Conservation (phyloP, 1,139 yeast species). For the Wickerhamomyces sp. region DNA sequence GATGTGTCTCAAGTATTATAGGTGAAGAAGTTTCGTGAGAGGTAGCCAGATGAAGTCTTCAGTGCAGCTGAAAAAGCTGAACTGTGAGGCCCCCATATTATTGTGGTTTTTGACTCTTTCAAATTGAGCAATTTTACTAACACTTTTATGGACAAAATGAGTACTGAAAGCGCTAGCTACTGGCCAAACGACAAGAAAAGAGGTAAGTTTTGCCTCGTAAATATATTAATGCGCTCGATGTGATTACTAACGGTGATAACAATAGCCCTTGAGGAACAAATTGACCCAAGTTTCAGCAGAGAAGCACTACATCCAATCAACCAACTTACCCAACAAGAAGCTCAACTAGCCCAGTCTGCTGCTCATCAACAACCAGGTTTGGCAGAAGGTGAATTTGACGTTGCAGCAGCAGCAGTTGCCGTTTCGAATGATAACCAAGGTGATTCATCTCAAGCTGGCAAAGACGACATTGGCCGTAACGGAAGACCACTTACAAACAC, state of each 20-base stretch:
- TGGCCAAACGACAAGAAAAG: slow-evolving; percentile 12
- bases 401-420: slow-evolving; percentile 26
- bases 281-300: slow-evolving; percentile 20
- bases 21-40: too few relatives aligned
- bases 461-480: slow-evolving; percentile 17
- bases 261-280: slow-evolving; percentile 14
- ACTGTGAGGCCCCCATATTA: too few relatives aligned
- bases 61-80: background rate
- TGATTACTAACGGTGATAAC: too few relatives aligned
- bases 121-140: too few relatives aligned
- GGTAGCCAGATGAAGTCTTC: background rate
- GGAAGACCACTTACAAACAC: slow-evolving; percentile 56
- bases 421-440: slow-evolving; percentile 15
- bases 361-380: slow-evolving; percentile 6
- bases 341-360: slow-evolving; percentile 5
- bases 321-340: slow-evolving; percentile 10
- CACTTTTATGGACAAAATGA: slow-evolving; percentile 3
- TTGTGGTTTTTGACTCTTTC: too few relatives aligned
- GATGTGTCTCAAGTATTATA: background rate
- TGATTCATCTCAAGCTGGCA: too few relatives aligned
- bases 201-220: slow-evolving; percentile 1
- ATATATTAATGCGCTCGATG: too few relatives aligned
- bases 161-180: slow-evolving; percentile 11
- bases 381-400: slow-evolving; percentile 22
- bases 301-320: slow-evolving; percentile 9